Conservation (phyloP, 169 alveolate genomes). For the Eimeria tenella region DNA sequence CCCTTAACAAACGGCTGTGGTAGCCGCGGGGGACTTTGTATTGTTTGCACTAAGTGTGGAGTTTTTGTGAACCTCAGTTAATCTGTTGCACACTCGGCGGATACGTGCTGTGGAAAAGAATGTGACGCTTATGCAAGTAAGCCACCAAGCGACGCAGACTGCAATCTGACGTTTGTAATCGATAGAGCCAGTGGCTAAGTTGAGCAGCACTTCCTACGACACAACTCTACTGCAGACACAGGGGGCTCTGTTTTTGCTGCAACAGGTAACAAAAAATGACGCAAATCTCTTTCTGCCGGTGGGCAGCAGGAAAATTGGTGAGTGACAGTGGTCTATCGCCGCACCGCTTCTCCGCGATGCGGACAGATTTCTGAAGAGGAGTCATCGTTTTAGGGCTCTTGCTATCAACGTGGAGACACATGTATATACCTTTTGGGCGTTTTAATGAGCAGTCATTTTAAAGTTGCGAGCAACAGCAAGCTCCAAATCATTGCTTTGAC, state of each 20-base stretch:
- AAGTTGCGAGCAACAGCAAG: neutral
- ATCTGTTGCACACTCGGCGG: slow-evolving; percentile 75
- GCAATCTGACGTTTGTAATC: neutral
- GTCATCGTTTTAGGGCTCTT: too few species aligned
- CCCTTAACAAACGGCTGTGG: neutral
- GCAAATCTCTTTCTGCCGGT: slow-evolving; percentile 40
- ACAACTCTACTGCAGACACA: neutral
- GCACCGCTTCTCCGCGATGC: neutral
- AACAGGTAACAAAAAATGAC: slow-evolving; percentile 67
- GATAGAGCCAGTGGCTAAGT: too few species aligned
- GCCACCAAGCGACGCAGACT: neutral
- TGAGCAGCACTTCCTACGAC: too few species aligned
- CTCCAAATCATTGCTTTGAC: too few species aligned
- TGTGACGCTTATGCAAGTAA: slow-evolving; percentile 68
- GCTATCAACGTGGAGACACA: too few species aligned
- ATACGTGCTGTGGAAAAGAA: slow-evolving; percentile 71
- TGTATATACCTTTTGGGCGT: neutral
- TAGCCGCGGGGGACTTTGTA: neutral
- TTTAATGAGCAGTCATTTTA: neutral
- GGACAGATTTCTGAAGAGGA: too few species aligned
- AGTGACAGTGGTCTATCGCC: neutral
- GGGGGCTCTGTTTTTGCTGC: neutral
- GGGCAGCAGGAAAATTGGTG: slow-evolving; percentile 61
- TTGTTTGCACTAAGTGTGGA: neutral
- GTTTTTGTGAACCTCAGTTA: slow-evolving; percentile 18